These are phyloP conservation scores for Reticulascus tulasneorum DNA, from an alignment of 2,329 filamentous ascomycete species.

Conservation along the genomic window DNA sequence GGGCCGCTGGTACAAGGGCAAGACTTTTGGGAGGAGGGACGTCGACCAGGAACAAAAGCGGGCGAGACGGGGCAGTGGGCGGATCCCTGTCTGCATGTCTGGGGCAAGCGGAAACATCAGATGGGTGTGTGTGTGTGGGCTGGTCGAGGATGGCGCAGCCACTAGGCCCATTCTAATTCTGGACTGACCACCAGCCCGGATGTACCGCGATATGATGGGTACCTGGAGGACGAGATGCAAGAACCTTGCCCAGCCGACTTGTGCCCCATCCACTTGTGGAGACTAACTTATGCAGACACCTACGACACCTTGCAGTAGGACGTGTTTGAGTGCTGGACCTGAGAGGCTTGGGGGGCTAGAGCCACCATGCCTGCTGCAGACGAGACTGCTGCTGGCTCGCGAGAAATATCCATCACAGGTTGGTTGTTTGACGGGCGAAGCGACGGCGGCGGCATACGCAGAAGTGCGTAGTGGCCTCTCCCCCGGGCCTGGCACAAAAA, in stretches of 20 bases:
- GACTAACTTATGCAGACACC: constrained; percentile 2
- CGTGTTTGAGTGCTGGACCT: too few species aligned
- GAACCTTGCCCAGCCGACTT: neutral
- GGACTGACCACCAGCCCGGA: constrained; percentile 17
- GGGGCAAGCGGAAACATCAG: constrained; percentile 39
- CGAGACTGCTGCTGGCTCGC: too few species aligned
- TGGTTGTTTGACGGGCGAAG: too few species aligned
- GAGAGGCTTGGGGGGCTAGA: too few species aligned
- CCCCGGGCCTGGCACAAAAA: constrained; percentile 6
- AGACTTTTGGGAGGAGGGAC: constrained; percentile 17
- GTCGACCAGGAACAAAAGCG: constrained; percentile 25
- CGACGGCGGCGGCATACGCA: too few species aligned
- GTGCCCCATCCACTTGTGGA: neutral
- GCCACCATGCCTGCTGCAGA: too few species aligned
- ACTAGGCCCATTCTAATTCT: constrained; percentile 34
- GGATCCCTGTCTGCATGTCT: constrained; percentile 33
- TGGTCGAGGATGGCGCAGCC: constrained; percentile 28
- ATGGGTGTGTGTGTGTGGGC: constrained; percentile 21
- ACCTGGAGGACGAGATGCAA: constrained; percentile 9
- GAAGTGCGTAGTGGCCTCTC: constrained; percentile 6
- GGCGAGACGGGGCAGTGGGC: constrained; percentile 21
- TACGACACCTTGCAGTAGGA: constrained; percentile 11
- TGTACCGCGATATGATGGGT: constrained; percentile 10
- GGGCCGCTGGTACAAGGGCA: constrained; percentile 10
- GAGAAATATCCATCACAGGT: too few species aligned